These are phyloP conservation scores for Candida namnaoensis DNA, from an alignment of 805 yeast species.

Conservation along the genomic window DNA sequence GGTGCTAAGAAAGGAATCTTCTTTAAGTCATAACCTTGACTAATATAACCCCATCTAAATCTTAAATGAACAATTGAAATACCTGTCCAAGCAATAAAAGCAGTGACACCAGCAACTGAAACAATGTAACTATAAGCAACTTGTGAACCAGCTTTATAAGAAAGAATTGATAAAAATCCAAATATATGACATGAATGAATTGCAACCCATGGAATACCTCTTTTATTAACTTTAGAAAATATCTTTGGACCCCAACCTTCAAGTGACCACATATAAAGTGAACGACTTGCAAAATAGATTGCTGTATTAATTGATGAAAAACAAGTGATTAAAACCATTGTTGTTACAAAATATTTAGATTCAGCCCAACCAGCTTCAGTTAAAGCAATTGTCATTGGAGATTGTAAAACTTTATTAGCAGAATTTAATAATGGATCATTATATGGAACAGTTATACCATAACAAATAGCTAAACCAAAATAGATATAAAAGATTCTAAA, in stretches of 20 bases:
- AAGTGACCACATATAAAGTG: slow-evolving; percentile 54
- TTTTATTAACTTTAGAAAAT: slow-evolving; percentile 38
- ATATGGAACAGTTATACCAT: slow-evolving; percentile 62
- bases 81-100: slow-evolving; percentile 65
- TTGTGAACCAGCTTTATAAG: slow-evolving; percentile 41
- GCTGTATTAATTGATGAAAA: slow-evolving; percentile 64
- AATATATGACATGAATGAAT: slow-evolving; percentile 48
- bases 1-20: slow-evolving; percentile 67
- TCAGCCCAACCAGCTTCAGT: slow-evolving; percentile 56
- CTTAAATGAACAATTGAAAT: slow-evolving; percentile 58
- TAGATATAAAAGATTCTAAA: slow-evolving; percentile 57
- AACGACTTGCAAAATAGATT: slow-evolving; percentile 61
- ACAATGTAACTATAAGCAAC: slow-evolving; percentile 64
- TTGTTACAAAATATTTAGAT: slow-evolving; percentile 63
- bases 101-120: slow-evolving; percentile 69
- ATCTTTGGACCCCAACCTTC: slow-evolving; percentile 53
- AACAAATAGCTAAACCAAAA: slow-evolving; percentile 51
- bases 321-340: slow-evolving; percentile 58
- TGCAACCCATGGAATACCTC: slow-evolving; percentile 60
- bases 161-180: slow-evolving; percentile 58
- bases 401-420: slow-evolving; percentile 33
- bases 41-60: slow-evolving; percentile 56
- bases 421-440: slow-evolving; percentile 42
- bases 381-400: slow-evolving; percentile 70
- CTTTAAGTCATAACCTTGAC: slow-evolving; percentile 56